These are phyloP conservation scores for Helichrysum umbraculigerum DNA, from an alignment of 129 eudicot species.

Conservation along the genomic window DNA sequence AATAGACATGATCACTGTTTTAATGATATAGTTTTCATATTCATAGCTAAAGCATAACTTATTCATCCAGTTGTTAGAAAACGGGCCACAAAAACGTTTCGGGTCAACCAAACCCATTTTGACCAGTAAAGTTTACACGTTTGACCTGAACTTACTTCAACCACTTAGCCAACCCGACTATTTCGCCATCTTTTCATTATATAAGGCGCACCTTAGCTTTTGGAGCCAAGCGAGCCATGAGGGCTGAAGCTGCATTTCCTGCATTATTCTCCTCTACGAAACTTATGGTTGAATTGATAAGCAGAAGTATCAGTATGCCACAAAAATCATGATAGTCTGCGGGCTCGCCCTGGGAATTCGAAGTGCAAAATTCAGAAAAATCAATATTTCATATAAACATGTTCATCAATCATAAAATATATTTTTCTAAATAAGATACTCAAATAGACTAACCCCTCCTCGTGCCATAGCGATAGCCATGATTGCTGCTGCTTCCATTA, in stretches of 20 bases:
- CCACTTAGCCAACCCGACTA: neutral
- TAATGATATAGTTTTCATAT: too few relatives aligned
- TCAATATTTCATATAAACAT: neutral
- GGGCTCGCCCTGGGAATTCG: neutral
- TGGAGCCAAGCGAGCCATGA: conserved; percentile 64
- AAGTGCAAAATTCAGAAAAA: conserved; percentile 10
- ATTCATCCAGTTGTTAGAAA: neutral
- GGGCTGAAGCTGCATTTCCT: conserved; percentile 62
- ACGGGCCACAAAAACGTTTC: neutral
- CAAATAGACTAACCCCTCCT: conserved; percentile 48
- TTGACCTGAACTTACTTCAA: neutral
- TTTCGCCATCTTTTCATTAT: neutral
- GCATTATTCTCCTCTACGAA: conserved; percentile 60
- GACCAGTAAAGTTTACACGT: neutral
- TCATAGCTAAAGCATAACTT: neutral
- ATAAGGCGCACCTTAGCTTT: conserved; percentile 45
- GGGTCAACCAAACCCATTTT: neutral
- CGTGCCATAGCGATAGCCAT: conserved; percentile 56
- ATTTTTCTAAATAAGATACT: neutral
- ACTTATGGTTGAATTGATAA: conserved; percentile 57
- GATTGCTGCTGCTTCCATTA: conserved; percentile 59
- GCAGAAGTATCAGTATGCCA: conserved; percentile 44
- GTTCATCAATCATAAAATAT: conserved; percentile 10
- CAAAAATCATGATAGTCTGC: conserved; percentile 47
- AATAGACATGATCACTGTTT: too few relatives aligned